Evolutionary conservation across 768 basidiomycete genomes (phyloP), one percentile per base, ranked within the genome.

Genomic region (Pisolithus sp.): DNA sequence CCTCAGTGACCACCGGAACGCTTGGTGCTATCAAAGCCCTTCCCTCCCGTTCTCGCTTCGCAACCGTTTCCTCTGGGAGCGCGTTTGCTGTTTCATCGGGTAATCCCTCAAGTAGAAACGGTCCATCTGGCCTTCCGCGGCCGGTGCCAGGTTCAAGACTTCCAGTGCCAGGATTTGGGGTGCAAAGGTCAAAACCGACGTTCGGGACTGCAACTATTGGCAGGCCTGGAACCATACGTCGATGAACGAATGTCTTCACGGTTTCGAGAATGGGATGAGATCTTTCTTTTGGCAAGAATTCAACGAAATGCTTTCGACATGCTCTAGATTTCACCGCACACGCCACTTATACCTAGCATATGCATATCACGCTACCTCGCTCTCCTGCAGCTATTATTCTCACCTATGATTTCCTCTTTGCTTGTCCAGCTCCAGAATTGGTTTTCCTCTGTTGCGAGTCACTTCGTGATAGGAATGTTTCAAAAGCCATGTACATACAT

Each of bases 1-100:
- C 46, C 20, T 30, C 39, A 36, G 15, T 43, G 4, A 28, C 40
- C 31, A 24, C 46, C 8, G 20, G 24, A 13, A 20, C 5, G 20
- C 24, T 40, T 34, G 41, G 46, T 34, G 30, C 3, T 7, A 26
- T 38, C 3, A 57, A 44, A 36, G 15, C 38, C 30, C 23, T 52
- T 7, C 57, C 48, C 28, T 50, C 56, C n/a, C 56, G 46, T 15
- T 55, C 56, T 9, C 53, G 50, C 13, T 52, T 51, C 44, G 50
- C 41, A 20, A 49, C 44, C 13, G 30, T 50, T 10, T 49, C 48
- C 10, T 44, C 42, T 4, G 42, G 21, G 13, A 28, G 21, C 44
- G 39, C 2, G 30, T 30, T 10, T 6, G 8, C 7, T 7, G 10
- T 12, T 34, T 34, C 34, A 13, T 34, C 13, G 13, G 34, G 34